phyloP scores from a whole-genome alignment of 225 moss, liverwort and hornwort genomes.

The Sphagnum tenellum region DNA sequence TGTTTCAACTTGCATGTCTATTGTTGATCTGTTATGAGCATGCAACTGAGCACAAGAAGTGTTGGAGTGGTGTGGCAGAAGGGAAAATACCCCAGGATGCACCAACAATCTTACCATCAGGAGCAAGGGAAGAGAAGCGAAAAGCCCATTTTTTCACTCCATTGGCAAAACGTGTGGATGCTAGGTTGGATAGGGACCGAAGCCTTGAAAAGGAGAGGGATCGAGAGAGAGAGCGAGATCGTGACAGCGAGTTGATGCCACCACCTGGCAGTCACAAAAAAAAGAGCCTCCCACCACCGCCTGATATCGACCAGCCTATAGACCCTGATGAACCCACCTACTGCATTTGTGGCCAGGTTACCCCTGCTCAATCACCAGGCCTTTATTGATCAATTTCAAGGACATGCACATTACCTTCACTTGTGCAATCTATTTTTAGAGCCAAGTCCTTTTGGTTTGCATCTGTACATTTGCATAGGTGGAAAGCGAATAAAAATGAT shows the following conservation, averaged over 20 bases:
- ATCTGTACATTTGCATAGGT: no score
- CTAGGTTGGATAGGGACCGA: slow-evolving; percentile 40
- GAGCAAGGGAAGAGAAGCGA: slow-evolving; percentile 55
- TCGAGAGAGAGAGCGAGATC: slow-evolving; percentile 42
- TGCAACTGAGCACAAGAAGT: neutral
- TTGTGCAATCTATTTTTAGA: slow-evolving; percentile 27
- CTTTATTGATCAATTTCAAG: neutral
- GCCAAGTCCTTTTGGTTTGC: no score
- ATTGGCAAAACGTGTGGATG: slow-evolving; percentile 46
- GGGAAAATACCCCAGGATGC: slow-evolving; percentile 84
- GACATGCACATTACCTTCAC: no score
- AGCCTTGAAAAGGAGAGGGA: slow-evolving; percentile 43
- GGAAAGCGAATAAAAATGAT: no score
- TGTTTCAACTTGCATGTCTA: no score
- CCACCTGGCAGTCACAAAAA: slow-evolving; percentile 95
- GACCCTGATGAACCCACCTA: slow-evolving; percentile 99
- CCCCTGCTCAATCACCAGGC: slow-evolving; percentile 1
- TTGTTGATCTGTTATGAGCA: neutral
- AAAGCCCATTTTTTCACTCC: slow-evolving; percentile 59
- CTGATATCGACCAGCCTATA: slow-evolving; percentile 95
- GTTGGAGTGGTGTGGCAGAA: slow-evolving; percentile 26
- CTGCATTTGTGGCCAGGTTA: slow-evolving; percentile 97
- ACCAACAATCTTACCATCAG: slow-evolving; percentile 57
- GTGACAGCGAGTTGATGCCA: slow-evolving; percentile 95
- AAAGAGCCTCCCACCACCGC: slow-evolving; percentile 80